phyloP scores from a whole-genome alignment of 768 basidiomycete genomes.

The Phaffia australis region DNA sequence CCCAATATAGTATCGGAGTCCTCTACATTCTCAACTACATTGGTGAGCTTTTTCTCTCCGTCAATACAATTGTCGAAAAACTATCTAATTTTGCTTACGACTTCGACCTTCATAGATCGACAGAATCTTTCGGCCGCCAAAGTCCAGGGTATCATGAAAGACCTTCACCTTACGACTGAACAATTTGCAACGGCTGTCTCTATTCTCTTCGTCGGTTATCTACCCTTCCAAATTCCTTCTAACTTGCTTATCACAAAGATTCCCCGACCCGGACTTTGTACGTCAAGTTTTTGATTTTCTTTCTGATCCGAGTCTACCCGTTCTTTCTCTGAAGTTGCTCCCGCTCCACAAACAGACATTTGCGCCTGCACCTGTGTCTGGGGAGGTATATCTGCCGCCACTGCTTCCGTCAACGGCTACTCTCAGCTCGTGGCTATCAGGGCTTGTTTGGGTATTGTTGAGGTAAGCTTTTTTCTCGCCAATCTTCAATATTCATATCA shows the following conservation, averaged over 20 bases:
- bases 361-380: constrained; percentile 27
- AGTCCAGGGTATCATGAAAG: constrained; percentile 29
- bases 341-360: constrained; percentile 24
- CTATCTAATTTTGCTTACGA: constrained; percentile 16
- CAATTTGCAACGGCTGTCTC: constrained; percentile 32
- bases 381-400: constrained; percentile 29
- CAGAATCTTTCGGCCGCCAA: constrained; percentile 13
- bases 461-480: background rate
- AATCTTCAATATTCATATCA: background rate
- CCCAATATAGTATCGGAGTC: background rate
- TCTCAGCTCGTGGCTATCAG: constrained; percentile 26
- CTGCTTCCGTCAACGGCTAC: constrained; percentile 30
- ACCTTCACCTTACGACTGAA: constrained; percentile 31
- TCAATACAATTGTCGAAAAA: background rate
- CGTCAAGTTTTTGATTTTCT: background rate
- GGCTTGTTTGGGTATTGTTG: constrained; percentile 28
- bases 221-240: constrained; percentile 26
- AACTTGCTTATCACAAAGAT: constrained; percentile 22
- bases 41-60: background rate
- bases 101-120: constrained; percentile 22
- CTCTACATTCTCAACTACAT: background rate
- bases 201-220: constrained; percentile 32
- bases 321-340: background rate
- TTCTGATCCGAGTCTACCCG: background rate
- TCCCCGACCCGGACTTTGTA: constrained; percentile 13